These are phyloP conservation scores for Clohesyomyces aquaticus DNA, from an alignment of 495 filamentous ascomycete species.

Conservation along the genomic window DNA sequence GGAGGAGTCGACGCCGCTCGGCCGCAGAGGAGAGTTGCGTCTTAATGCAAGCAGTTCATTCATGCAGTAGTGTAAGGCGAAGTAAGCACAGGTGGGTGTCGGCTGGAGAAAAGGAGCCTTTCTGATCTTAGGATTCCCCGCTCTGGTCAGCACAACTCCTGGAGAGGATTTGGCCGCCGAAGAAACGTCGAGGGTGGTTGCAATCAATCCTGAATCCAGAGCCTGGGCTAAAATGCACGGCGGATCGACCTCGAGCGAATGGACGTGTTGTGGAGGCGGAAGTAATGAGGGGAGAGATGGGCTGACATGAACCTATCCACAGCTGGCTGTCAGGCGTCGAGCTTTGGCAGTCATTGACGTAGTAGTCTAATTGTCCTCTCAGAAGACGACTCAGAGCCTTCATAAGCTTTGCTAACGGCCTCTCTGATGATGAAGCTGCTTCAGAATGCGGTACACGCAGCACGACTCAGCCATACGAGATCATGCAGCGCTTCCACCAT, in stretches of 20 bases:
- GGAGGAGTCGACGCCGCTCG: constrained; percentile 21
- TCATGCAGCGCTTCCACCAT: background rate
- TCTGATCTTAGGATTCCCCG: constrained; percentile 27
- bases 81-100: constrained; percentile 5
- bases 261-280: constrained; percentile 9
- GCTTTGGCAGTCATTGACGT: background rate
- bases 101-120: constrained; percentile 24
- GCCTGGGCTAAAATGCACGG: constrained; percentile 11
- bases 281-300: background rate
- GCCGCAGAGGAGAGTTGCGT: constrained; percentile 11
- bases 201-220: constrained; percentile 17
- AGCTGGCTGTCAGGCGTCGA: background rate
- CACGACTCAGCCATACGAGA: background rate
- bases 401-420: background rate
- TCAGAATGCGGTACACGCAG: background rate
- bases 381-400: background rate
- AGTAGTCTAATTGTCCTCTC: background rate
- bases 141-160: constrained; percentile 27
- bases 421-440: background rate
- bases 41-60: constrained; percentile 24
- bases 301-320: background rate
- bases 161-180: background rate
- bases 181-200: background rate
- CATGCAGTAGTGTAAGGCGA: constrained; percentile 12
- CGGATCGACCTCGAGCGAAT: constrained; percentile 12